Conservation (phyloP, 2,329 filamentous ascomycete species). For the Tolypocladium pustulatum region DNA sequence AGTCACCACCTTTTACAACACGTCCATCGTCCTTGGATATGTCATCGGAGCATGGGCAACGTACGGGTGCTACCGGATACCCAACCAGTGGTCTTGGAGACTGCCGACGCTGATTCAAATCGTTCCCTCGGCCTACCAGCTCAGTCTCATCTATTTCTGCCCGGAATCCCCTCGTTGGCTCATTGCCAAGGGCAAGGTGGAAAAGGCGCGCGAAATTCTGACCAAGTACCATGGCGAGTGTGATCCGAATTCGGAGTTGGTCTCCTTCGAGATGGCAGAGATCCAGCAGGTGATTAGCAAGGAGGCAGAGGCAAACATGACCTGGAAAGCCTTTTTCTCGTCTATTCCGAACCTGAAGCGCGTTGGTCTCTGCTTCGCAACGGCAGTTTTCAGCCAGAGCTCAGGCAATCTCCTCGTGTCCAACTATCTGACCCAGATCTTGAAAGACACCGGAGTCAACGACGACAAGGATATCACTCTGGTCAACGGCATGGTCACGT, state of each 20-base stretch:
- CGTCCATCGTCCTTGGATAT: constrained; percentile 28
- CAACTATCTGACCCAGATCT: constrained; percentile 27
- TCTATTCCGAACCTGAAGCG: constrained; percentile 27
- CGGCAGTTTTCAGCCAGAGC: constrained; percentile 28
- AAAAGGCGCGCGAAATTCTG: constrained; percentile 39
- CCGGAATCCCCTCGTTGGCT: constrained; percentile 53
- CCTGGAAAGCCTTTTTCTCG: constrained; percentile 30
- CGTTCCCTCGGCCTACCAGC: constrained; percentile 28
- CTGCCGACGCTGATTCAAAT: constrained; percentile 43
- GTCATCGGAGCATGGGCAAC: constrained; percentile 27
- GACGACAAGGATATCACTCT: constrained; percentile 27
- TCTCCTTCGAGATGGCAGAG: constrained; percentile 36
- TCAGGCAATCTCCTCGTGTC: constrained; percentile 31
- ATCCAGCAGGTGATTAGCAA: constrained; percentile 34
- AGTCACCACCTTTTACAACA: constrained; percentile 28
- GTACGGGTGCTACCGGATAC: constrained; percentile 18
- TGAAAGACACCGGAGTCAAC: constrained; percentile 27
- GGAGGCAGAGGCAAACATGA: constrained; percentile 20
- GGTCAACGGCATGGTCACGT: constrained; percentile 28
- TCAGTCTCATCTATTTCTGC: constrained; percentile 35
- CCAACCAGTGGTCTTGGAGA: constrained; percentile 35
- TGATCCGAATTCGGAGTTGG: constrained; percentile 30
- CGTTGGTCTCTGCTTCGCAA: constrained; percentile 27
- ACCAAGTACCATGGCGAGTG: constrained; percentile 41
- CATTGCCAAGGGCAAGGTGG: constrained; percentile 36